These are phyloP conservation scores for Edaphochlamys debaryana DNA, from an alignment of 139 green algal species.

Conservation along the genomic window DNA sequence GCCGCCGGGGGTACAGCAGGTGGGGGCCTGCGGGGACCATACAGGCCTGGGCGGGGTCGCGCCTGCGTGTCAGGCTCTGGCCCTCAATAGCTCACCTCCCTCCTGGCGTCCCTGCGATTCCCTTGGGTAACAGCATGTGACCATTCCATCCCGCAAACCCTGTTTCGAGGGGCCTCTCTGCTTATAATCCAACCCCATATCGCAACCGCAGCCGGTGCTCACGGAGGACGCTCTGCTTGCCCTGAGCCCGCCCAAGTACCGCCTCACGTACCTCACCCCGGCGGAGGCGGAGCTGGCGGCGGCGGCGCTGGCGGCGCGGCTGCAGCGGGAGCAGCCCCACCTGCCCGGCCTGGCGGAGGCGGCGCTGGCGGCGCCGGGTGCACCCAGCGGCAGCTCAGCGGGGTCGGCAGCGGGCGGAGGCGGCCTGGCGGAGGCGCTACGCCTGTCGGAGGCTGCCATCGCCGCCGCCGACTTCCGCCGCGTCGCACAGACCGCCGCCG, in stretches of 20 bases:
- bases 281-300: background rate
- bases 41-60: too few relatives aligned
- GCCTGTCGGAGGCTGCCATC: background rate
- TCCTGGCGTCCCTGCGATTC: too few relatives aligned
- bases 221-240: constrained; percentile 45
- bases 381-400: background rate
- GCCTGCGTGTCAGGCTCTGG: too few relatives aligned
- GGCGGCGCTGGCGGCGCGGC: constrained; percentile 1
- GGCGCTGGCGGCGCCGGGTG: too few relatives aligned
- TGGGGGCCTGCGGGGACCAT: too few relatives aligned
- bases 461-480: constrained; percentile 32
- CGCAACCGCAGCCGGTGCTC: constrained; percentile 65
- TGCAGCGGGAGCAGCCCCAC: constrained; percentile 14
- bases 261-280: constrained; percentile 45
- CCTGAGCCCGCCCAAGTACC: constrained; percentile 67
- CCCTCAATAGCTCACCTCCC: too few relatives aligned
- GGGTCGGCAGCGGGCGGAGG: constrained; percentile 46
- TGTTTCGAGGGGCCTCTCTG: too few relatives aligned
- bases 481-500: background rate
- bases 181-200: too few relatives aligned
- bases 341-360: background rate
- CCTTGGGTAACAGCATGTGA: too few relatives aligned
- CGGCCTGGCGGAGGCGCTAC: constrained; percentile 36
- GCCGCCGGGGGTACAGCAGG: constrained; percentile 58
- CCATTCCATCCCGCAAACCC: too few relatives aligned